A percentile compares a stretch with the other conserved stretches of the same genome.
Conservation (phyloP, 768 basidiomycete genomes). For the Serpula lacrymans region DNA sequence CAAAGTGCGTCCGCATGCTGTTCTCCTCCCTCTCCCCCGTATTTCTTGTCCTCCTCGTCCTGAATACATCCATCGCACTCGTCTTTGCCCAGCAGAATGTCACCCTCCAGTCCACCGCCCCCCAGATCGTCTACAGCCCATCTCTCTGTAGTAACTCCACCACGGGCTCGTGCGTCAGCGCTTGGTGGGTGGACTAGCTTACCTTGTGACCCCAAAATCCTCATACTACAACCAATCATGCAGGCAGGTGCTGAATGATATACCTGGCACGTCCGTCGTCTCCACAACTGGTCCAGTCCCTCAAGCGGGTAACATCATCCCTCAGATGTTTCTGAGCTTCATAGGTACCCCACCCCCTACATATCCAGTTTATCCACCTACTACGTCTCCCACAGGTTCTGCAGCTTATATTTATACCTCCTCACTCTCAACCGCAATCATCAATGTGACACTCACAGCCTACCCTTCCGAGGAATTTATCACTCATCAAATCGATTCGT, state of each 20-base stretch:
- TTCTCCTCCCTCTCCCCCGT: slow-evolving; percentile 17
- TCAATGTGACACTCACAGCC: slow-evolving; percentile 48
- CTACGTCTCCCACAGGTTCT: slow-evolving; percentile 31
- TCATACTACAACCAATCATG: too few relatives aligned
- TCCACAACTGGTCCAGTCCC: slow-evolving; percentile 44
- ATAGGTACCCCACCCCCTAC: slow-evolving; percentile 36
- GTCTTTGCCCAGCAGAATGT: slow-evolving; percentile 19
- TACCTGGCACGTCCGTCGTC: slow-evolving; percentile 13
- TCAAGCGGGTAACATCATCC: slow-evolving; percentile 40
- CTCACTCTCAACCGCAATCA: slow-evolving; percentile 44
- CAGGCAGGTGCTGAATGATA: slow-evolving; percentile 22
- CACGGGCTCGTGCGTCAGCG: slow-evolving; percentile 16
- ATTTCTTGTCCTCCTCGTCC: slow-evolving; percentile 11
- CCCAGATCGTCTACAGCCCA: slow-evolving; percentile 26
- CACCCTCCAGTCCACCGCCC: slow-evolving; percentile 14
- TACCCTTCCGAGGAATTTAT: slow-evolving; percentile 33
- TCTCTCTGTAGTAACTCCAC: slow-evolving; percentile 16
- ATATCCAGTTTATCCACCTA: slow-evolving; percentile 5
- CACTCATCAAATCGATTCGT: slow-evolving; percentile 38
- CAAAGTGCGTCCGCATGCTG: slow-evolving; percentile 15
- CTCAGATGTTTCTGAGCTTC: slow-evolving; percentile 57
- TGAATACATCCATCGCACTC: slow-evolving; percentile 3
- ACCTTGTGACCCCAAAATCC: background rate
- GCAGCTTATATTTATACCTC: slow-evolving; percentile 42
- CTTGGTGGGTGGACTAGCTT: slow-evolving; percentile 15